Percentiles rank a stretch among this genome's conserved stretches.
Evolutionary conservation across 1,284 basidiomycete genomes (phyloP).

Genomic region (Stereum hirsutum): DNA sequence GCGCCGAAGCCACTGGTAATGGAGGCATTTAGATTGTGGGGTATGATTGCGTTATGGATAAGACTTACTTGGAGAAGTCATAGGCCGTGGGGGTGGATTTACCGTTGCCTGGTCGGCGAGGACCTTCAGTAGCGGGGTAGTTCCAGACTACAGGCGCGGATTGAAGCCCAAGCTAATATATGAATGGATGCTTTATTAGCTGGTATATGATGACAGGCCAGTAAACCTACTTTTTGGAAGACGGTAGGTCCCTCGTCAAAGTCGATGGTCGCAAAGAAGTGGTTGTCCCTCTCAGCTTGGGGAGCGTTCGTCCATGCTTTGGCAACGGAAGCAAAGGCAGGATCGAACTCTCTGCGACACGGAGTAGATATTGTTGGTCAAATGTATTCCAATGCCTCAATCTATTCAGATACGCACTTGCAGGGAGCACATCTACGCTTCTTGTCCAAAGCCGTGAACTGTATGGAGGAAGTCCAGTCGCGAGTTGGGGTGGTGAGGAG

Average conservation of each 20-base stretch:
- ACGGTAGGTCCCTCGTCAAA: constrained; percentile 69
- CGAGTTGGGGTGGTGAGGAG: constrained; percentile 66
- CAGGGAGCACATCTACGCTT: constrained; percentile 76
- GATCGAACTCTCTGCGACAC: constrained; percentile 67
- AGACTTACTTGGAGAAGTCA: constrained; percentile 65
- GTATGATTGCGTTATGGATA: constrained; percentile 1
- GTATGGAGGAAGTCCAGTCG: constrained; percentile 76
- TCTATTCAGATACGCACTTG: constrained; percentile 38
- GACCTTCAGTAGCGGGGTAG: constrained; percentile 67
- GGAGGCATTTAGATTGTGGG: background rate
- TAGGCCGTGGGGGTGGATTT: constrained; percentile 53
- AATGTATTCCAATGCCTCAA: no score
- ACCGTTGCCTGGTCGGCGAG: constrained; percentile 42
- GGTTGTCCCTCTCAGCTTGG: constrained; percentile 53
- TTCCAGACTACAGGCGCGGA: constrained; percentile 79
- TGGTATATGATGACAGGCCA: background rate
- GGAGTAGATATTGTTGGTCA: constrained; percentile 6
- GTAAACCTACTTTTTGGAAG: constrained; percentile 63
- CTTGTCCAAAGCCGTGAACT: constrained; percentile 78
- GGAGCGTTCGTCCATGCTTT: constrained; percentile 68
- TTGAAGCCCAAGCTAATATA: constrained; percentile 47
- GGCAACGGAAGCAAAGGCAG: constrained; percentile 71
- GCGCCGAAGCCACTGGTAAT: constrained; percentile 68
- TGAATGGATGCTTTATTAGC: background rate
- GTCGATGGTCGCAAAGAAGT: constrained; percentile 91